Base-by-base conservation (phyloP, 352 stramenopile species). In the Globisporangium cystogenes region DNA sequence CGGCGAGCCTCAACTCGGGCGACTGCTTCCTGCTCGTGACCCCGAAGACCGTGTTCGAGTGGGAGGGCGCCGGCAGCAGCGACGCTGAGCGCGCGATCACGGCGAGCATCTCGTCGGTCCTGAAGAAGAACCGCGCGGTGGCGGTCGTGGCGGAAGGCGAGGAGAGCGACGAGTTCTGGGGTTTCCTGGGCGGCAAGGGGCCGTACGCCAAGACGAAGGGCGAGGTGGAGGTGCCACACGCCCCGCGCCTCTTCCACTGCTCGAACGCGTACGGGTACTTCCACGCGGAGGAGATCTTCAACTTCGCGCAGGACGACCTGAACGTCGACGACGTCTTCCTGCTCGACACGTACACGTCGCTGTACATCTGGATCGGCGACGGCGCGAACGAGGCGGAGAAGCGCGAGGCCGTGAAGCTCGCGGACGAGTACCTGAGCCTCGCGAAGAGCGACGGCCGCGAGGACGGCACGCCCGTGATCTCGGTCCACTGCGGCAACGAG, bases 241-340 rank as follows among this genome's bases (percentile, higher is more conserved):
- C 93, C 48, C 82, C 88, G 16, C 84, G 87, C 16, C 56, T 97
- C 47, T 97, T 98, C 71, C 84, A 97, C 46, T 89, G 82, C 65
- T 95, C 84, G 26, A 97, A 96, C 63, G 43, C 74, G 45, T 93
- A 90, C 47, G 93, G 90, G 2, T 86, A 85, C 62, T 94, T 97
- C 49, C 50, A 87, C 51, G 86, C 88, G 12, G 76, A 87, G 26
- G 84, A 96, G 59, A 85, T 97, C 51, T 68, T 82, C 48, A 72
- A 85, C 67, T 97, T 96, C 60, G 74, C 84, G 4, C 89, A 97
- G 68, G 85, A 93, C 57, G 91, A 98, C 57, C 72, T 98, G 36
- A 94, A 93, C 65, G 72, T 80, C 8, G 85, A 95, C 47, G 89
- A 98, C 52, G 87, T 97, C 24, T 96, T 96, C 65, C 72, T 97